A percentile compares a stretch with the other conserved stretches of the same genome.
These are phyloP conservation scores for Gossypium australe DNA, from an alignment of 345 rosid genomes.

Conservation along the genomic window DNA sequence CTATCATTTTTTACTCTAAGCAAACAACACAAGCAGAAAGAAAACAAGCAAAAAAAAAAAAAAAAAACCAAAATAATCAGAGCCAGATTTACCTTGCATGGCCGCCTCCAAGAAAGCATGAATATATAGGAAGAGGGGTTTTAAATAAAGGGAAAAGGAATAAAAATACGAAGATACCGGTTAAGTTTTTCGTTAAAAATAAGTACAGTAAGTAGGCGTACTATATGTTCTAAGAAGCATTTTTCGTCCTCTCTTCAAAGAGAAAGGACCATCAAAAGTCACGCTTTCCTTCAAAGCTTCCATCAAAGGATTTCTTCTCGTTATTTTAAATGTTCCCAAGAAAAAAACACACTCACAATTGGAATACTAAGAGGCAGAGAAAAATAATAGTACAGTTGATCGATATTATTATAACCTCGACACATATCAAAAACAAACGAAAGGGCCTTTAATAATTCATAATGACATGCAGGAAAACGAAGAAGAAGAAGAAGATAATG, in stretches of 20 bases:
- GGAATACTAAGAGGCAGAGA: neutral
- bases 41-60: neutral
- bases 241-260: conserved; percentile 16
- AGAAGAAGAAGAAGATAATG: neutral
- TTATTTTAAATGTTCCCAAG: conserved; percentile 1
- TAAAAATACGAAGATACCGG: conserved; percentile 13
- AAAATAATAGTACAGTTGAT: neutral
- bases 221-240: conserved; percentile 11
- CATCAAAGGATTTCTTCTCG: neutral
- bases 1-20: no score
- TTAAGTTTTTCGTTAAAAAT: conserved; percentile 27
- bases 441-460: neutral
- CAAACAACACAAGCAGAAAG: neutral
- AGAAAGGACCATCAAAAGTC: conserved; percentile 32
- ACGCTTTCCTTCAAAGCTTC: conserved; percentile 34
- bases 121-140: neutral
- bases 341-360: neutral
- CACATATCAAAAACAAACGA: neutral
- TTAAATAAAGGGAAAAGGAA: neutral
- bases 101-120: neutral
- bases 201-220: conserved; percentile 28
- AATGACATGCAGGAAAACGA: neutral
- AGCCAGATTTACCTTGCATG: conserved; percentile 17
- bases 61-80: conserved; percentile 5
- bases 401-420: no score